Evolutionary conservation across 306 rosid species (phyloP), one percentile per base, ranked within the genome.

Genomic region (Prunus dulcis): DNA sequence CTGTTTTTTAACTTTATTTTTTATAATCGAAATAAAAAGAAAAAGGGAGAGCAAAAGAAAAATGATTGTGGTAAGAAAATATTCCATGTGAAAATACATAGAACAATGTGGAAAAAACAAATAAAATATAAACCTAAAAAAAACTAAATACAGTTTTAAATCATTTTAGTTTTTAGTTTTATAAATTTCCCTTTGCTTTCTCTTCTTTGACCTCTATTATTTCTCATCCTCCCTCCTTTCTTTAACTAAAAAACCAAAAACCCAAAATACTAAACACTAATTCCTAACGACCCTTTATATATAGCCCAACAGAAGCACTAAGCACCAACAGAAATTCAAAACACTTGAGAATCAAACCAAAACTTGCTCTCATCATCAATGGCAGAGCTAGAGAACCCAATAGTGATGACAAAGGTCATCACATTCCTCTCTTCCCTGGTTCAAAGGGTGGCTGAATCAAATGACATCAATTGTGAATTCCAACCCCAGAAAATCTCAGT

Each of bases 321-420:
- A 43, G 28, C 68, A 73, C 53, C 79, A 69, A 69, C 52, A 80
- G 45, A 80, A 62, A 25, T 84, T 71, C 79, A 83, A 83, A 77
- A 30, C 80, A 69, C 27, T 65, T 60, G 22, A 13, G 63, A 22
- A 72, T 73, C 84, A 51, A 50, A 63, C 72, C 50, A 56, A 23
- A 27, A 18, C 71, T 78, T 64, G 67, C 23, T 65, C 49, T 63
- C 45, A 74, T 9, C 46, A 55, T 43, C 77, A 80, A 95, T 92
- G 99, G 97, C 92, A 62, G 99, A 92, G 78, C 83, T 95, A 18
- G 97, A 91, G 88, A 86, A 77, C 80, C 80, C 97, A 52, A 66
- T 70, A 77, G 92, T 74, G 57, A 92, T 95, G 97, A 83, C 89
- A 34, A 88, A 87, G 77, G 80, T 88, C 23, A 88, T 92, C 84